phyloP scores from a whole-genome alignment of 2,329 filamentous ascomycete species.

The Lasiodiplodia gonubiensis region DNA sequence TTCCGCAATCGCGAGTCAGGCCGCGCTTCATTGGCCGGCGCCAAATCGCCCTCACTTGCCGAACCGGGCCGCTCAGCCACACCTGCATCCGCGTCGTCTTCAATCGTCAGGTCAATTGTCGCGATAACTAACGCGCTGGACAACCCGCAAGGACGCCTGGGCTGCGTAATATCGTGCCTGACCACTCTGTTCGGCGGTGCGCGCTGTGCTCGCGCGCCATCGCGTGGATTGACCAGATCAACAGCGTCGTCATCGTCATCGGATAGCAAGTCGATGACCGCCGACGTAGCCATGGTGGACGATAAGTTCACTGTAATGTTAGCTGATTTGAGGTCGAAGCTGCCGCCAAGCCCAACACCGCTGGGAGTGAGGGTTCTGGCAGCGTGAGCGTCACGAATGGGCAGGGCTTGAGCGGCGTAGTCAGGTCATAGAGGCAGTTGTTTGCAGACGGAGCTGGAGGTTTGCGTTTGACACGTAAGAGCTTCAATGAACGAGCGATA shows the following conservation, averaged over 20 bases:
- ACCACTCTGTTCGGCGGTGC: neutral
- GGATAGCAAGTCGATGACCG: neutral
- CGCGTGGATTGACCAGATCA: neutral
- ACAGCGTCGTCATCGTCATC: slow-evolving; percentile 1
- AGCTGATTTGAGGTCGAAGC: neutral
- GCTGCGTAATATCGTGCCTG: neutral
- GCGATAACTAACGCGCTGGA: no score
- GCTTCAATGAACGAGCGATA: neutral
- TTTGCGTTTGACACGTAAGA: neutral
- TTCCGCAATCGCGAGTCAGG: slow-evolving; percentile 19
- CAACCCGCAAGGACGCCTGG: neutral
- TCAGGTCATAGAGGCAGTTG: neutral
- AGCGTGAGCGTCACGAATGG: neutral
- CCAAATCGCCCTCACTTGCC: slow-evolving; percentile 5
- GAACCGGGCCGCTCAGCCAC: slow-evolving; percentile 4
- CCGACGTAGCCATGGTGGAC: neutral
- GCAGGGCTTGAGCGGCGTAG: neutral
- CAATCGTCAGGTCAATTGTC: slow-evolving; percentile 8
- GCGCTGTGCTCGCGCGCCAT: neutral
- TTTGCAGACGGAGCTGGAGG: neutral
- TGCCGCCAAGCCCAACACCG: neutral
- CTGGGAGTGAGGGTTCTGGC: neutral
- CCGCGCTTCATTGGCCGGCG: slow-evolving; percentile 6
- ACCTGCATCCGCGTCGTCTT: neutral
- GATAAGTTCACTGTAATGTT: neutral